Evolutionary conservation across 352 stramenopile genomes (phyloP), one percentile per base, ranked within the genome.

Genomic region (Phytophthora multivora): DNA sequence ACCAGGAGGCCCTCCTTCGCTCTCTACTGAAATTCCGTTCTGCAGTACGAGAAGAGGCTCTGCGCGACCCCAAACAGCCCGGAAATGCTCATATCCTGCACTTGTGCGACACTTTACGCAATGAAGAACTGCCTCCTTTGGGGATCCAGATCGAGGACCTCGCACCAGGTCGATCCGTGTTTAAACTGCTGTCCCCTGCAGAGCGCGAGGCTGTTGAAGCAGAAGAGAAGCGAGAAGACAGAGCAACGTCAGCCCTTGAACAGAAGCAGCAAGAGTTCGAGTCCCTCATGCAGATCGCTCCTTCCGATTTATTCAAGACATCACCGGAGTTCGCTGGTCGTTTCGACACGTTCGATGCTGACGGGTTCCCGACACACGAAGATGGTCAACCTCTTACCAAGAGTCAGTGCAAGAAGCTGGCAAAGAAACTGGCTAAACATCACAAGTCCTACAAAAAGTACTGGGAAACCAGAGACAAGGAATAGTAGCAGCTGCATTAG

Each of bases 91-190:
- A 62, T 12, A 79, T 92, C 19, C 61, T 94, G 4, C 56, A 60
- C 4, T 59, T 92, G 2, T 94, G 86, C 55, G 86, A 94, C 43
- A 49, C 45, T 1, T 59, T 94, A 15, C 81, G 86, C 3, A 83
- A 91, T 41, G 50, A 80, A 13, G 67, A 86, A 23, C 67, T 93
- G 19, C 75, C 72, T 33, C 59, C 33, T 3, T 30, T 91, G 8
- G 85, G 85, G 12, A 68, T 93, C 8, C 82, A 89, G 47, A 59
- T 93, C 10, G 83, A 93, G 45, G 85, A 93, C 39, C 63, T 93
- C 4, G 68, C 75, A 3, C 77, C 85, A 3, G 85, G 85, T 10
- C 66, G 70, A 4, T 89, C 83, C 0, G 66, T 89, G 15, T 85
- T 80, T 56, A 90, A 89, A 51, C 43, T 83, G 11, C 65, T 89